Percentiles rank a stretch among this genome's conserved stretches.
phyloP scores from a whole-genome alignment of 306 rosid species.

The Arachis hypogaea region DNA sequence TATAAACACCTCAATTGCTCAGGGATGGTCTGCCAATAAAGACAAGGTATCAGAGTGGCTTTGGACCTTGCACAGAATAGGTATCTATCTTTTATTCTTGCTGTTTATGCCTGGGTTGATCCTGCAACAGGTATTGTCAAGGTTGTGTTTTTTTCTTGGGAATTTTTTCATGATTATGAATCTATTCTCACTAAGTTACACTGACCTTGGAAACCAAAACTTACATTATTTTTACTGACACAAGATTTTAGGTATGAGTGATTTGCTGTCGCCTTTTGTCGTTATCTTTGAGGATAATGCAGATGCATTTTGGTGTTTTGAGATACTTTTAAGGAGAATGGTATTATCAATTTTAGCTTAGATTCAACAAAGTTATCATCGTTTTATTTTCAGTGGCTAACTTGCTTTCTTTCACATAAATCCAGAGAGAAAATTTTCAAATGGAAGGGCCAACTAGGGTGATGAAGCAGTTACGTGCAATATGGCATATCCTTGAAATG shows the following conservation, averaged over 20 bases:
- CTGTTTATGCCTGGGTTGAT: constrained; percentile 98
- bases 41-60: constrained; percentile 91
- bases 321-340: constrained; percentile 97
- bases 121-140: constrained; percentile 96
- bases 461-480: constrained; percentile 81
- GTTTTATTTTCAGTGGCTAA: constrained; percentile 39
- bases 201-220: constrained; percentile 32
- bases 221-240: constrained; percentile 38
- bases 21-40: constrained; percentile 50
- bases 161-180: constrained; percentile 27
- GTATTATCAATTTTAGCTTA: constrained; percentile 58
- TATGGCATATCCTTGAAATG: constrained; percentile 85
- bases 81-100: constrained; percentile 65
- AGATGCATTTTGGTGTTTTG: constrained; percentile 99
- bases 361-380: constrained; percentile 28
- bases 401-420: constrained; percentile 37
- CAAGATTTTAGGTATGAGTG: constrained; percentile 87
- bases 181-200: constrained; percentile 4
- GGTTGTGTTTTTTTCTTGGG: constrained; percentile 56
- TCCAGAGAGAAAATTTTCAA: constrained; percentile 87
- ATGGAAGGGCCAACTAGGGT: constrained; percentile 98
- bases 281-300: constrained; percentile 95
- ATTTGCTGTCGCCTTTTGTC: constrained; percentile 94
- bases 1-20: constrained; percentile 51
- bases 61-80: constrained; percentile 95